These are phyloP conservation scores for Lepraria neglecta DNA, from an alignment of 495 filamentous ascomycete genomes.

Conservation along the genomic window DNA sequence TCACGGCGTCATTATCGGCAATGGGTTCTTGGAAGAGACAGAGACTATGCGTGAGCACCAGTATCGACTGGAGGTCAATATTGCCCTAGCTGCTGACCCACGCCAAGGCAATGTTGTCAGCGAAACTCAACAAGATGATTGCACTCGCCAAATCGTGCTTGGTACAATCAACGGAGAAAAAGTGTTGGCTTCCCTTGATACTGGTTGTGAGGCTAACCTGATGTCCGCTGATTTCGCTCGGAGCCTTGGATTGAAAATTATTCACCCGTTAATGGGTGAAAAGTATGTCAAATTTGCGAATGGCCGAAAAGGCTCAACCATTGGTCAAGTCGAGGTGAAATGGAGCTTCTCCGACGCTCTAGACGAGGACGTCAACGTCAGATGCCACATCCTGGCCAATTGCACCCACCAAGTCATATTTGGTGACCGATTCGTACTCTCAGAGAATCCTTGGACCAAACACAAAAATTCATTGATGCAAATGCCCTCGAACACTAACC, in stretches of 20 bases:
- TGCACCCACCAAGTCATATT: constrained; percentile 15
- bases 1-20: constrained; percentile 14
- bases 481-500: neutral
- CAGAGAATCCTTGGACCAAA: constrained; percentile 15
- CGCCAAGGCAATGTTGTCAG: constrained; percentile 6
- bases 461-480: constrained; percentile 5
- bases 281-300: constrained; percentile 8
- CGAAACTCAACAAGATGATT: constrained; percentile 10
- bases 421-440: constrained; percentile 10
- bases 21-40: constrained; percentile 12
- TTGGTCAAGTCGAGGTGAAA: constrained; percentile 16
- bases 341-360: constrained; percentile 16
- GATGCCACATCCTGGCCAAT: constrained; percentile 4
- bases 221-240: constrained; percentile 10
- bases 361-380: constrained; percentile 1
- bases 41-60: constrained; percentile 11
- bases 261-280: neutral
- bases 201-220: constrained; percentile 18
- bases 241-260: neutral
- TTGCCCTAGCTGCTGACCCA: neutral
- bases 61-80: constrained; percentile 6
- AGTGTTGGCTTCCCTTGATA: constrained; percentile 6
- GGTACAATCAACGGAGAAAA: constrained; percentile 1
- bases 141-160: constrained; percentile 2
- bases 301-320: neutral